Evolutionary conservation across 768 basidiomycete species (phyloP).

Genomic region (Russula lepida): DNA sequence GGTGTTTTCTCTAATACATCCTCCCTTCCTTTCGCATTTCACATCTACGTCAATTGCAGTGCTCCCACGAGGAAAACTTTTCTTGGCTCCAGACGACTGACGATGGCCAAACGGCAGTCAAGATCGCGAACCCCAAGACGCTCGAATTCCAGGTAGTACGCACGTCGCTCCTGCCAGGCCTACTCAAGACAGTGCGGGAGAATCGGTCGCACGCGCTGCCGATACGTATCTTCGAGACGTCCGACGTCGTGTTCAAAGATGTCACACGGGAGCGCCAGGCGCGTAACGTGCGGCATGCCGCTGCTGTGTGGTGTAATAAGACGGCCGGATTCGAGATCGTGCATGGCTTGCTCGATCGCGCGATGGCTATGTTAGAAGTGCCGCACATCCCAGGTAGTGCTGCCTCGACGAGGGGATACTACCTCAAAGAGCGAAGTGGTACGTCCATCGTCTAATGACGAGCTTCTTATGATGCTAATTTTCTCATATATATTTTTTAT

Average conservation of each 20-base stretch:
- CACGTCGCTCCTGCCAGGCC: conserved; percentile 89
- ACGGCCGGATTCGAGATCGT: conserved; percentile 95
- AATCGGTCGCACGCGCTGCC: conserved; percentile 91
- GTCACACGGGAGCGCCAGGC: conserved; percentile 66
- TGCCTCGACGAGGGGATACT: conserved; percentile 67
- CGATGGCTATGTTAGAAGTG: conserved; percentile 94
- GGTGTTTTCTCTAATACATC: not conserved
- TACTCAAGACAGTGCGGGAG: conserved; percentile 94
- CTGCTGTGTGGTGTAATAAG: conserved; percentile 93
- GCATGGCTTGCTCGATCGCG: conserved; percentile 87
- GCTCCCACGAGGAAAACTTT: conserved; percentile 98
- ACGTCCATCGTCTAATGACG: not conserved
- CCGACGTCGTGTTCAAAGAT: conserved; percentile 92
- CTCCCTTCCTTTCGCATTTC: too few species aligned
- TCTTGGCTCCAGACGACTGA: conserved; percentile 84
- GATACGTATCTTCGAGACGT: conserved; percentile 87
- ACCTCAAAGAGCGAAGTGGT: conserved; percentile 84
- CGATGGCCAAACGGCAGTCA: conserved; percentile 72
- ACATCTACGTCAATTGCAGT: conserved; percentile 43
- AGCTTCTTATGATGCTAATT: not conserved
- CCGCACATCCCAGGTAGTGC: conserved; percentile 57
- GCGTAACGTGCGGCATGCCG: conserved; percentile 81
- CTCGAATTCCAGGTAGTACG: conserved; percentile 97
- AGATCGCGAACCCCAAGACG: conserved; percentile 95
- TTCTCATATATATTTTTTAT: not conserved